Base-by-base conservation (phyloP, 805 yeast species). In the Candida mattraensis region DNA sequence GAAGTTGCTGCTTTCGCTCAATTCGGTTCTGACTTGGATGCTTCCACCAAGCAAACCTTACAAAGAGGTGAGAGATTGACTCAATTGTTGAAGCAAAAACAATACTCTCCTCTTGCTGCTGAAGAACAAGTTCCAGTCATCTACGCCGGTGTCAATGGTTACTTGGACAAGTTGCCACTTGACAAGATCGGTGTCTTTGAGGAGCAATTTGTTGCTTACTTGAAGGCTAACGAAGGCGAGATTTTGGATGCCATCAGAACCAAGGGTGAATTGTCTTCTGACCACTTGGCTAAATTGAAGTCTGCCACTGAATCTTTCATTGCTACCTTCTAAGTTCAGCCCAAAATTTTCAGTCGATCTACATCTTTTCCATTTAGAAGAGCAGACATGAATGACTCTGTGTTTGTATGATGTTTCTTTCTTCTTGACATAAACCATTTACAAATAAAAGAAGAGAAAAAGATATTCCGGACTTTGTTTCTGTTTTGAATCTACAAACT, bases 1-100 rank as follows among this genome's bases (percentile, higher is more conserved):
- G 99, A 93, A 83, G 99, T 93, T 62, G 99, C 99, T 69, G 99
- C 99, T 63, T 93, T 93, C 73, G 99, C 99, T 63, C 99, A 93
- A 81, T 93, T 93, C 81, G 99, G 99, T 83, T 93, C 99, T 58
- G 99, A 93, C 76, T 82, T 93, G 71, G 99, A 93, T 74, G 98
- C 99, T 60, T 88, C 97, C 45, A 93, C 99, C 73, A 93, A 91
- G 80, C 97, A 88, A 78, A 93, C 99, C 64, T 83, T 93, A 70
- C 76, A 78, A 63, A 89, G 99, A 85, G 99, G 99, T 88, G 99
- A 93, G 84, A 91, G 99, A 80, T 85, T 93, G 67, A 93, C 99
- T 61, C 98, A 89, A 78, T 78, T 93, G 71, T 83, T 93, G 72
- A 89, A 91, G 77, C 99, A 93, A 80, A 85, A 81, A 72, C 99